phyloP scores from a whole-genome alignment of 306 rosid species.

The Castanea sativa region DNA sequence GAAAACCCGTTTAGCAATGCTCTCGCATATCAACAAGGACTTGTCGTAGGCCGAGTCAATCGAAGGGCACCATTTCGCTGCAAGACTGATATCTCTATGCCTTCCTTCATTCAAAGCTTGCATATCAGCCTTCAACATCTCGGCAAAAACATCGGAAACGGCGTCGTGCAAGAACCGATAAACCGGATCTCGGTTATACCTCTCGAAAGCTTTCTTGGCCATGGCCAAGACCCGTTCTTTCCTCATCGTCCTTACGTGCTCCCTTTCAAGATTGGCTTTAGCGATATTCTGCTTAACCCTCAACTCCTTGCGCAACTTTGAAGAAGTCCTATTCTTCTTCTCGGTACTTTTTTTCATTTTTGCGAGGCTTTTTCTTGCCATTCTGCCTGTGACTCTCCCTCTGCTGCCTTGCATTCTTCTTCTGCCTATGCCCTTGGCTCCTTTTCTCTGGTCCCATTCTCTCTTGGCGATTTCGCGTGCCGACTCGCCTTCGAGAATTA shows the following conservation, averaged over 20 bases:
- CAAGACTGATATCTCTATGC: constrained; percentile 41
- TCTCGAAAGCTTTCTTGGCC: constrained; percentile 56
- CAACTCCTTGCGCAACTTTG: too few relatives aligned
- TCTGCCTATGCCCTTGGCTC: background rate
- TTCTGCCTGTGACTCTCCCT: too few relatives aligned
- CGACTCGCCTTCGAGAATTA: constrained; percentile 46
- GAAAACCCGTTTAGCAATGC: constrained; percentile 56
- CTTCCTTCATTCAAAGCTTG: constrained; percentile 33
- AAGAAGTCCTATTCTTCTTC: too few relatives aligned
- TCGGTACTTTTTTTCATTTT: too few relatives aligned
- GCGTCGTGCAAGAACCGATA: constrained; percentile 45
- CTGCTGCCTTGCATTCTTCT: too few relatives aligned
- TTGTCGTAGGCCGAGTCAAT: constrained; percentile 63
- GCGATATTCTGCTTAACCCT: too few relatives aligned
- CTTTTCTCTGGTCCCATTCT: constrained; percentile 27
- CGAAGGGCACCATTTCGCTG: constrained; percentile 82
- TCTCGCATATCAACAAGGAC: constrained; percentile 56
- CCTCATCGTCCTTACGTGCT: too few relatives aligned
- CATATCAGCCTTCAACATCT: constrained; percentile 48
- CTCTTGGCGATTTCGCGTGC: constrained; percentile 24
- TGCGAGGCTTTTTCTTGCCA: background rate
- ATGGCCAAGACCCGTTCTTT: constrained; percentile 26
- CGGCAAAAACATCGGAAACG: constrained; percentile 51
- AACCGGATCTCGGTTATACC: constrained; percentile 33
- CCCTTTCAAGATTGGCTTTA: too few relatives aligned